Percentiles rank a stretch among this genome's conserved stretches.
These are phyloP conservation scores for Zygosaccharomyces siamensis DNA, from an alignment of 805 yeast species.

Conservation along the genomic window DNA sequence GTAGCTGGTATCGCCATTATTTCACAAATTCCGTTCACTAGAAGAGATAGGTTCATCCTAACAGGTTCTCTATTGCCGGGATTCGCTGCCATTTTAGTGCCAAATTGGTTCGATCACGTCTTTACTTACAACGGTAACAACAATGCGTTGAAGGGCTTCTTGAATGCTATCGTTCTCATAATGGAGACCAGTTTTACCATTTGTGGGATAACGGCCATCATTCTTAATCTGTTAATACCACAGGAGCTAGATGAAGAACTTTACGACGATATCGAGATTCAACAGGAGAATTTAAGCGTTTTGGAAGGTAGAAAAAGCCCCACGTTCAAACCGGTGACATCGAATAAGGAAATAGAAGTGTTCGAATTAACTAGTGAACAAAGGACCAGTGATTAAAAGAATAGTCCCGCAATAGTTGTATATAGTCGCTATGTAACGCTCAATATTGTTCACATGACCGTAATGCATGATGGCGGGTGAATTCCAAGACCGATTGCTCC, in stretches of 20 bases:
- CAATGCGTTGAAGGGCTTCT: slow-evolving; percentile 51
- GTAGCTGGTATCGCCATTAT: slow-evolving; percentile 69
- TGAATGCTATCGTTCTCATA: slow-evolving; percentile 62
- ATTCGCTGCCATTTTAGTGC: slow-evolving; percentile 59
- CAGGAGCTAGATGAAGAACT: slow-evolving; percentile 47
- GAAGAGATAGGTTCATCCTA: slow-evolving; percentile 69
- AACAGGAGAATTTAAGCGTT: slow-evolving; percentile 24
- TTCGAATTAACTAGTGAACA: slow-evolving; percentile 2
- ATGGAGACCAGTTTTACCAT: slow-evolving; percentile 72
- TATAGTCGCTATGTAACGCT: background rate
- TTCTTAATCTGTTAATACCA: slow-evolving; percentile 59
- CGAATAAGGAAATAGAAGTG: slow-evolving; percentile 19
- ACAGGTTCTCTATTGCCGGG: slow-evolving; percentile 65
- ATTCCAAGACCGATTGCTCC: background rate
- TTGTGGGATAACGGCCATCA: slow-evolving; percentile 59
- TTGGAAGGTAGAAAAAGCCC: slow-evolving; percentile 22
- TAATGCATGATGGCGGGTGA: background rate
- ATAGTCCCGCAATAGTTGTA: background rate
- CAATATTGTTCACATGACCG: background rate
- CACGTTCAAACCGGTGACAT: slow-evolving; percentile 9
- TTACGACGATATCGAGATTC: slow-evolving; percentile 26
- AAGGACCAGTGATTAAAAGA: background rate
- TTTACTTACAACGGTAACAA: slow-evolving; percentile 66
- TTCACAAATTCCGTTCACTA: slow-evolving; percentile 47
- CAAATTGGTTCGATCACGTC: slow-evolving; percentile 57